phyloP scores from a whole-genome alignment of 1,284 basidiomycete genomes.

The Melampsora americana region DNA sequence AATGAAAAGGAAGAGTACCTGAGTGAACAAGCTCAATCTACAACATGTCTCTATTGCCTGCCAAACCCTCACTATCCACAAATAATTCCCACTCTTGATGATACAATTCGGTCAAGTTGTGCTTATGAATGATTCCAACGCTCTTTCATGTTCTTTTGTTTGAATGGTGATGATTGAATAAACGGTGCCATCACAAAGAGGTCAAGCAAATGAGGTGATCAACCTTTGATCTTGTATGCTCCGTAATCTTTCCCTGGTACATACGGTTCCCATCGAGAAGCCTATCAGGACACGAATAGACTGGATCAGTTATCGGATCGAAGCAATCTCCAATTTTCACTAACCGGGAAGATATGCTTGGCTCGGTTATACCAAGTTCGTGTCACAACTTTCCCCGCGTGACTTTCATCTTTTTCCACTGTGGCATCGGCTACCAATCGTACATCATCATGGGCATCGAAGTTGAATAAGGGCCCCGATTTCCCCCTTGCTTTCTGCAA shows the following conservation, averaged over 20 bases:
- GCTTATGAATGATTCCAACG: too few relatives aligned
- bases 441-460: constrained; percentile 98
- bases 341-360: constrained; percentile 94
- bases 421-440: constrained; percentile 91
- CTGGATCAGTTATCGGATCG: background rate
- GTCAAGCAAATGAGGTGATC: background rate
- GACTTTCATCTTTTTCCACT: constrained; percentile 95
- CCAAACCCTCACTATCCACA: too few relatives aligned
- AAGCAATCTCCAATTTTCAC: constrained; percentile 1
- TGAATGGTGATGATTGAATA: too few relatives aligned
- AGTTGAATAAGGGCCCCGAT: constrained; percentile 95
- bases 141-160: too few relatives aligned
- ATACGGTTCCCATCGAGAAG: constrained; percentile 44
- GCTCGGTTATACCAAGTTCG: constrained; percentile 91
- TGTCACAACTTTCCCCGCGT: constrained; percentile 97
- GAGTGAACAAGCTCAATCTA: too few relatives aligned
- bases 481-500: constrained; percentile 92
- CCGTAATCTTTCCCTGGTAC: constrained; percentile 45
- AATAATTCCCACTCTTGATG: too few relatives aligned
- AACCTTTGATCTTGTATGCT: constrained; percentile 45
- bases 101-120: too few relatives aligned
- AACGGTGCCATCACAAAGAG: too few relatives aligned
- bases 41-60: too few relatives aligned
- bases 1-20: too few relatives aligned
- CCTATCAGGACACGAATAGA: constrained; percentile 23